Base-by-base conservation (phyloP, 305 asterid genomes). In the Fraxinus greggii region DNA sequence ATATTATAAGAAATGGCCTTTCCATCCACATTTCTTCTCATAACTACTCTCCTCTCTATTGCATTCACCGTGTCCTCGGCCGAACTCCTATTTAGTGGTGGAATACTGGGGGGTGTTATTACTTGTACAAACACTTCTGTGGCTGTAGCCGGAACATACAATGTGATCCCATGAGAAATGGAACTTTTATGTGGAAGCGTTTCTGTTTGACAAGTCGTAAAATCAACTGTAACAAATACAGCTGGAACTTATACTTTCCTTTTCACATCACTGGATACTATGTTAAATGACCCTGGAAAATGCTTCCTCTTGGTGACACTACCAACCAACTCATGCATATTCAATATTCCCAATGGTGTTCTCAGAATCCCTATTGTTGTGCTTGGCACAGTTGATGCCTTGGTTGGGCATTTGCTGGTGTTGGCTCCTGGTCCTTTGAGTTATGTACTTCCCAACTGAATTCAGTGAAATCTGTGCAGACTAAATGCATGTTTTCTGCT, bases 121-220 rank as follows among this genome's bases (percentile, higher is more conserved):
- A 79, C 45, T 7, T 67, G 82, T 42, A 67, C 82, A 0, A 79
- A 79, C 69, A 40, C 67, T 0, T 67, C 77, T 6, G 2, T 79
- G 4, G 29, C 76, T n/a, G 17, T 17, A 7, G 31, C 67, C 31
- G 69, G 82, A n/a, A 79, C 77, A 1, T 69, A 67, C 17, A 33
- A 54, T 2, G 76, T 79, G 63, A 79, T 79, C 77, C 76, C 82
- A 45, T 51, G 45, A 26, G 77, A 29, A 79, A 72, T 79, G 9
- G 78, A 70, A 45, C 51, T 69, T 42, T 26, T 79, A 2, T 79
- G 78, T 70, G 78, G 83, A 19, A 72, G 19, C 13, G 38, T 56
- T 15, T 80, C 78, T 9, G 63, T 48, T 31, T 26, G 35, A 9
- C 40, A 31, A 72, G 56, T 79, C 8, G 17, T 80, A 24, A 72